A percentile compares a stretch with the other conserved stretches of the same genome.
Conservation (phyloP, 306 rosid species). For the Oemleria cerasiformis region DNA sequence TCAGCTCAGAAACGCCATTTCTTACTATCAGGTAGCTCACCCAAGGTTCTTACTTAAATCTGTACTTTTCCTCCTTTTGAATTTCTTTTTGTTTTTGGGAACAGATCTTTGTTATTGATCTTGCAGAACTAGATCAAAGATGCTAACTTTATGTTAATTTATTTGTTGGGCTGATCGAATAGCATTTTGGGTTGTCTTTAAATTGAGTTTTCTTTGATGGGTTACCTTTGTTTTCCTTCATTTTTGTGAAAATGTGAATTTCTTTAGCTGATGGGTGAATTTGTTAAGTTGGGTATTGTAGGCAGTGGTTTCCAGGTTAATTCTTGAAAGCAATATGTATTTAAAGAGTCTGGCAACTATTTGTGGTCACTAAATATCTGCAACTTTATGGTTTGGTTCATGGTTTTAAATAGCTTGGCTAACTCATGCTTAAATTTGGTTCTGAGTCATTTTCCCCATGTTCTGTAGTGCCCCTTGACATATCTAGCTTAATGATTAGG, state of each 20-base stretch:
- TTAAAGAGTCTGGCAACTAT: slow-evolving; percentile 1
- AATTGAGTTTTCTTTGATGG: slow-evolving; percentile 25
- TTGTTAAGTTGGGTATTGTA: too few species aligned
- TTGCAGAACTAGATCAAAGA: slow-evolving; percentile 38
- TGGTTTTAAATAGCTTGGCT: neutral
- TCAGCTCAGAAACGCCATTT: slow-evolving; percentile 8
- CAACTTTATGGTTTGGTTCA: neutral
- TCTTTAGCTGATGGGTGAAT: slow-evolving; percentile 1
- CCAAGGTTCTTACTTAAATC: slow-evolving; percentile 22
- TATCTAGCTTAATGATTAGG: slow-evolving; percentile 40
- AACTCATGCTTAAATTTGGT: neutral
- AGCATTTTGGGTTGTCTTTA: slow-evolving; percentile 27
- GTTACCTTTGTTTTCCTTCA: slow-evolving; percentile 15
- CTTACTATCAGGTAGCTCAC: slow-evolving; percentile 30
- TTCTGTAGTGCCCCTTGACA: slow-evolving; percentile 21
- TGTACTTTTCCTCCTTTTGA: slow-evolving; percentile 28
- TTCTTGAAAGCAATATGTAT: neutral
- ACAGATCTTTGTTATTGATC: slow-evolving; percentile 40
- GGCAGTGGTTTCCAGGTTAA: neutral
- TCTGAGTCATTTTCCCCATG: neutral
- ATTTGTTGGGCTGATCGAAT: slow-evolving; percentile 18
- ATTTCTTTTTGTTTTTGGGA: neutral
- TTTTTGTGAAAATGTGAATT: neutral
- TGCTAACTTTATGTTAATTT: neutral
- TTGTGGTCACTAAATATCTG: neutral